Conservation (phyloP, 352 stramenopile species). For the Phytopythium boreale region DNA sequence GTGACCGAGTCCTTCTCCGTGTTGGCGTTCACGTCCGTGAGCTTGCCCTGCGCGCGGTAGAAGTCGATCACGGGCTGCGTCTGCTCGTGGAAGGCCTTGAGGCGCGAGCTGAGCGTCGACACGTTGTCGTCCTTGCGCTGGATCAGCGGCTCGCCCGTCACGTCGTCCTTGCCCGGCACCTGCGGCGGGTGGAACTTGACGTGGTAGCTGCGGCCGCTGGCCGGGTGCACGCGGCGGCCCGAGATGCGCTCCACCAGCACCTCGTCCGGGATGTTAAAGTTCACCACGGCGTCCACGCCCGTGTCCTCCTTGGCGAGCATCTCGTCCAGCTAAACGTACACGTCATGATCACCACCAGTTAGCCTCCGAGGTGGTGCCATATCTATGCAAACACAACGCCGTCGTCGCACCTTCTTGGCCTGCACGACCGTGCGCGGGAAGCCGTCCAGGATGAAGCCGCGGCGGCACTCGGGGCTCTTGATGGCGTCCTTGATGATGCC, state of each 20-base stretch:
- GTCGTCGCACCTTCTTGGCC: slow-evolving; percentile 87
- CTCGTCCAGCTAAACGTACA: slow-evolving; percentile 90
- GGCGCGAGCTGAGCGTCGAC: slow-evolving; percentile 88
- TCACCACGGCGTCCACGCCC: slow-evolving; percentile 90
- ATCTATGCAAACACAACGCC: not conserved
- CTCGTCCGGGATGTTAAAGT: slow-evolving; percentile 95
- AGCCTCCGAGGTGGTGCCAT: not conserved
- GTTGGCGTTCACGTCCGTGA: slow-evolving; percentile 90
- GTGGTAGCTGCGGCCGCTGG: slow-evolving; percentile 96
- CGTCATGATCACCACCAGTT: not conserved
- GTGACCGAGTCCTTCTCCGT: slow-evolving; percentile 82
- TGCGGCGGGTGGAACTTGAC: slow-evolving; percentile 97
- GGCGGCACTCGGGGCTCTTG: slow-evolving; percentile 94
- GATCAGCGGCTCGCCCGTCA: slow-evolving; percentile 96
- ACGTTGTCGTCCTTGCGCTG: slow-evolving; percentile 98
- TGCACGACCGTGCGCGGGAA: slow-evolving; percentile 99
- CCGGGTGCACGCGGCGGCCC: slow-evolving; percentile 94
- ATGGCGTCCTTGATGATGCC: slow-evolving; percentile 99
- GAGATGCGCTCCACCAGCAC: slow-evolving; percentile 97
- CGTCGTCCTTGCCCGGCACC: slow-evolving; percentile 85
- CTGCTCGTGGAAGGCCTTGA: slow-evolving; percentile 95
- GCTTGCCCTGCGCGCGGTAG: slow-evolving; percentile 84
- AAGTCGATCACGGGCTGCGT: slow-evolving; percentile 95
- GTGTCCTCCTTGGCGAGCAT: slow-evolving; percentile 89
- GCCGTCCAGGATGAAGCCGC: slow-evolving; percentile 99